Evolutionary conservation across 2,329 filamentous ascomycete genomes (phyloP).

Genomic region (Dactylonectria estremocensis): DNA sequence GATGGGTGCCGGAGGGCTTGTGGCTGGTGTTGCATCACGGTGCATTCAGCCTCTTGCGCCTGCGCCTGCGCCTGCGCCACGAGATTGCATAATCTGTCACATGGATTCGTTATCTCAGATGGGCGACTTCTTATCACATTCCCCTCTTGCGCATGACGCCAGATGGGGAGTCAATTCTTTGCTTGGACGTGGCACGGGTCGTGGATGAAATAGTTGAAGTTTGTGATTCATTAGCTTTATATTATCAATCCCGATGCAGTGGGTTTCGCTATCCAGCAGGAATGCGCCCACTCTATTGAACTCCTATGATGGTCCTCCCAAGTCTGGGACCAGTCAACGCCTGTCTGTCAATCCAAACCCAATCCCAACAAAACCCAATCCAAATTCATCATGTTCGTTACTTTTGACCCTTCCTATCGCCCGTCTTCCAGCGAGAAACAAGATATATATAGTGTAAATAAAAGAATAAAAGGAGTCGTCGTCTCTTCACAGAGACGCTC

Average conservation of each 20-base stretch:
- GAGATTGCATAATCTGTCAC: conserved; percentile 10
- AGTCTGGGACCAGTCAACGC: conserved; percentile 18
- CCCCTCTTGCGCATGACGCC: not conserved
- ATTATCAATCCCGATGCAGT: conserved; percentile 10
- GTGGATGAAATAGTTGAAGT: not conserved
- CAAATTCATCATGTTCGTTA: conserved; percentile 24
- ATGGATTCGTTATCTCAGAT: conserved; percentile 1
- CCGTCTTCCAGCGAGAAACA: not conserved
- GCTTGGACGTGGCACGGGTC: not conserved
- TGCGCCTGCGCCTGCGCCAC: conserved; percentile 4
- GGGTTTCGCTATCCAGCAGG: not conserved
- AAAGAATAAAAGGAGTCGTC: not conserved
- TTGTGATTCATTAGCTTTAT: conserved; percentile 11
- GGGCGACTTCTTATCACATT: conserved; percentile 1
- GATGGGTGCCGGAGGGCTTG: not conserved
- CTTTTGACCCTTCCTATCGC: conserved; percentile 11
- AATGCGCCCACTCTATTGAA: conserved; percentile 20
- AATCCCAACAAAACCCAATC: conserved; percentile 8
- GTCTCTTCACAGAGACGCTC: not conserved
- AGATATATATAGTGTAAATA: not conserved
- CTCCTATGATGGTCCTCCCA: conserved; percentile 6
- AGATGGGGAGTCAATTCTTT: not conserved
- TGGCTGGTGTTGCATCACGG: conserved; percentile 1
- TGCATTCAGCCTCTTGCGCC: not conserved
- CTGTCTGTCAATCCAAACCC: conserved; percentile 5